phyloP scores from a whole-genome alignment of 1,284 basidiomycete genomes.

The Cyathus olla region DNA sequence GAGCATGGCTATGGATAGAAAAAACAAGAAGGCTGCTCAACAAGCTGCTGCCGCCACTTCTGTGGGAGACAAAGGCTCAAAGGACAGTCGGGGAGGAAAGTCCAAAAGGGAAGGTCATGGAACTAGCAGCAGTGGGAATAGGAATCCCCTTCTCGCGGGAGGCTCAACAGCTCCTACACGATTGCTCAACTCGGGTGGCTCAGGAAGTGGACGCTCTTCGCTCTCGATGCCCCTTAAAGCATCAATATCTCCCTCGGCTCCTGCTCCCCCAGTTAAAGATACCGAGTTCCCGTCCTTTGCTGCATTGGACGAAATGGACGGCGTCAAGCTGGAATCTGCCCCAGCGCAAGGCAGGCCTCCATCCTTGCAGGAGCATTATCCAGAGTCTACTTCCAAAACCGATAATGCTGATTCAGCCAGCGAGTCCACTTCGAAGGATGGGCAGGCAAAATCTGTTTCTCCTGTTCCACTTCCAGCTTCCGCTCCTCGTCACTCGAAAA shows the following conservation, averaged over 20 bases:
- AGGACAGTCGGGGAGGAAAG: constrained; percentile 50
- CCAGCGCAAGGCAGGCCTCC: constrained; percentile 54
- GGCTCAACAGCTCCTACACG: constrained; percentile 55
- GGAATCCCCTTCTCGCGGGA: constrained; percentile 60
- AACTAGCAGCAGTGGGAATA: constrained; percentile 24
- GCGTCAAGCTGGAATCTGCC: constrained; percentile 56
- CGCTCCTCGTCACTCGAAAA: constrained; percentile 50
- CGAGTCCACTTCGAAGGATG: neutral
- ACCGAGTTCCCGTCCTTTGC: constrained; percentile 82
- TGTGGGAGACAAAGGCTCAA: constrained; percentile 49
- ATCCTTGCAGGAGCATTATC: constrained; percentile 22
- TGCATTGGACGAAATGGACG: constrained; percentile 49
- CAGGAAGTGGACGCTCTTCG: constrained; percentile 66
- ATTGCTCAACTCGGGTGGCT: constrained; percentile 52
- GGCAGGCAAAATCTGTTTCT: constrained; percentile 43
- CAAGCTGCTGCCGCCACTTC: constrained; percentile 69
- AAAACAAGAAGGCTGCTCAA: constrained; percentile 98
- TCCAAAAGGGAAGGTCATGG: constrained; percentile 50
- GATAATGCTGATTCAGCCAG: neutral
- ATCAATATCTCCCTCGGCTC: constrained; percentile 79
- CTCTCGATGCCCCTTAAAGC: constrained; percentile 78
- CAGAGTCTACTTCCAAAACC: neutral
- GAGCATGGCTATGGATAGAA: constrained; percentile 95
- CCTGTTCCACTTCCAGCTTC: constrained; percentile 61
- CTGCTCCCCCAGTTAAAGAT: constrained; percentile 81